phyloP scores from a whole-genome alignment of 73 alveolate species.

The Halteria grandinella region DNA sequence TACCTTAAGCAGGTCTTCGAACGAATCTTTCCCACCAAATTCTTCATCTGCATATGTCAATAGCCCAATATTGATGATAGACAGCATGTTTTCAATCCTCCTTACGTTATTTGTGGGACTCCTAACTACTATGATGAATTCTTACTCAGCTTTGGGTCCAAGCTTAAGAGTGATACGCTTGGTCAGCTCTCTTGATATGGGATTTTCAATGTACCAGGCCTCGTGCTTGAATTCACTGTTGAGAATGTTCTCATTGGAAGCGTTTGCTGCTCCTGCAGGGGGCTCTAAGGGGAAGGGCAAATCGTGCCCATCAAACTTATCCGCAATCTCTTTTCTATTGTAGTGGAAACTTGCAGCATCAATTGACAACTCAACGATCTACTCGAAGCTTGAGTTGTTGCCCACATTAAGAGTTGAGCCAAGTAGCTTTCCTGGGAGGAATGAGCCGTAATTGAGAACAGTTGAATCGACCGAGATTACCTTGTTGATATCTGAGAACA shows the following conservation, averaged over 20 bases:
- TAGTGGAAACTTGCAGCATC: constrained; percentile 25
- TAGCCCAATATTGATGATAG: constrained; percentile 51
- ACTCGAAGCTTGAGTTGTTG: constrained; percentile 49
- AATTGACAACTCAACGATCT: constrained; percentile 53
- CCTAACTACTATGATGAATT: constrained; percentile 60
- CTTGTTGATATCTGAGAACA: constrained; percentile 52
- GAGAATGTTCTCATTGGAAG: neutral
- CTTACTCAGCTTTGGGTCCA: constrained; percentile 59
- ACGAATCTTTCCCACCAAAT: constrained; percentile 40
- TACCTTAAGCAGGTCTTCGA: constrained; percentile 49
- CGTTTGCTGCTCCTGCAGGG: no score
- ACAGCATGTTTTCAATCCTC: constrained; percentile 5
- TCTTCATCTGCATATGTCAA: constrained; percentile 39
- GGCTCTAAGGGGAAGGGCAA: constrained; percentile 28
- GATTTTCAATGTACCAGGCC: constrained; percentile 69
- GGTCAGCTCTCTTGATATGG: constrained; percentile 63
- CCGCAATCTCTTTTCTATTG: neutral
- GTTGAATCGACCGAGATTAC: constrained; percentile 57
- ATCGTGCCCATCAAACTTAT: constrained; percentile 24
- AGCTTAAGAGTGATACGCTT: constrained; percentile 59
- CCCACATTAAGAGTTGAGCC: constrained; percentile 60
- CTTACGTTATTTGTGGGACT: constrained; percentile 12
- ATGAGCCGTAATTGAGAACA: constrained; percentile 38
- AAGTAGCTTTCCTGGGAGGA: constrained; percentile 62
- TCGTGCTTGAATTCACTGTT: constrained; percentile 56